Percentiles rank a stretch among this genome's conserved stretches.
Evolutionary conservation across 176 grass and related monocot genomes (phyloP).

Genomic region (Avena atlantica): DNA sequence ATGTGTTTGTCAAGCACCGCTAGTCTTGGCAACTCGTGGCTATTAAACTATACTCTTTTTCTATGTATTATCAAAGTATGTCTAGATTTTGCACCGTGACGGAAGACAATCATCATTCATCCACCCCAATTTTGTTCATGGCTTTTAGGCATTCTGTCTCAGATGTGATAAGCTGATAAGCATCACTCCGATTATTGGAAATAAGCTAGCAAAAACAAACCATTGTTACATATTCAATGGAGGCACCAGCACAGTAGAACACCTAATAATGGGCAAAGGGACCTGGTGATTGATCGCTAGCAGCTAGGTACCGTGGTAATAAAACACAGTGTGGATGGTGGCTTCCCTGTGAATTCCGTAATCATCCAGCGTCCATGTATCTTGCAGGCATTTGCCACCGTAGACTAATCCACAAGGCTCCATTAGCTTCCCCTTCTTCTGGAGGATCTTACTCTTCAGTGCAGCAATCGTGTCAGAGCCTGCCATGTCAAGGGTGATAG

Average conservation of each 20-base stretch:
- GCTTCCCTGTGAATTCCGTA: neutral
- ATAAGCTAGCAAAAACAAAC: no score
- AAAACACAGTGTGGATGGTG: conserved; percentile 5
- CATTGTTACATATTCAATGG: no score
- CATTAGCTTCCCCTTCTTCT: neutral
- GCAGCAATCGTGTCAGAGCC: neutral
- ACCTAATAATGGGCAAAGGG: no score
- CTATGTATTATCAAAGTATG: neutral
- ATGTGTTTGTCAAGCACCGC: neutral
- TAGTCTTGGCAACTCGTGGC: neutral
- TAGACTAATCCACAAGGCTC: neutral
- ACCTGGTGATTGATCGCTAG: no score
- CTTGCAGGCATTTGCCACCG: conserved; percentile 7
- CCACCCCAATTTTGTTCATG: no score
- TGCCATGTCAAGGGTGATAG: neutral
- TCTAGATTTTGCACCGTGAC: neutral
- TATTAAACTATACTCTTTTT: neutral
- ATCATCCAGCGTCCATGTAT: conserved; percentile 4
- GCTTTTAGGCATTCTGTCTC: no score
- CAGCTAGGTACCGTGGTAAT: no score
- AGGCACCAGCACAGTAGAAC: no score
- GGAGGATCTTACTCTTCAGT: neutral
- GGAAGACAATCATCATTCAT: neutral
- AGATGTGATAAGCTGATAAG: no score
- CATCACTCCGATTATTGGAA: no score